Evolutionary conservation across 352 stramenopile species (phyloP).

Genomic region (Pythium apleroticum): DNA sequence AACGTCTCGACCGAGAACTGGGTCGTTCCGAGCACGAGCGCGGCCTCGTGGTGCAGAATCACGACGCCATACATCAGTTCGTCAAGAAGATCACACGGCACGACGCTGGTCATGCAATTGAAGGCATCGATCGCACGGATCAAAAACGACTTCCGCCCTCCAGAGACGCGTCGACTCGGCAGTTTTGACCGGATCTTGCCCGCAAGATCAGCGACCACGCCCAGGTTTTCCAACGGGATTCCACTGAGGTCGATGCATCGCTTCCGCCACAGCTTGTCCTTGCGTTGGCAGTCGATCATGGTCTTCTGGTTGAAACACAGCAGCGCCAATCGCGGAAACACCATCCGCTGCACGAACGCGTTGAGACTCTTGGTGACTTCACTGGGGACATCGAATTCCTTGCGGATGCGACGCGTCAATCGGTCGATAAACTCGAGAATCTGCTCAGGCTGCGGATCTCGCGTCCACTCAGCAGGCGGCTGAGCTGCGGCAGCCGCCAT

Average conservation of each 20-base stretch:
- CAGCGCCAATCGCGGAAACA: slow-evolving; percentile 70
- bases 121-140: slow-evolving; percentile 78
- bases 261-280: slow-evolving; percentile 84
- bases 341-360: slow-evolving; percentile 71
- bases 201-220: slow-evolving; percentile 51
- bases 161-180: slow-evolving; percentile 43
- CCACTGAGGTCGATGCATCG: slow-evolving; percentile 61
- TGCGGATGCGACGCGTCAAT: slow-evolving; percentile 63
- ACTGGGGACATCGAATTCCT: slow-evolving; percentile 65
- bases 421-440: slow-evolving; percentile 77
- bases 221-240: slow-evolving; percentile 68
- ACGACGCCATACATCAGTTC: slow-evolving; percentile 86
- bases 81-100: slow-evolving; percentile 82
- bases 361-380: slow-evolving; percentile 83
- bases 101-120: slow-evolving; percentile 71
- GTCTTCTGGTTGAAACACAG: slow-evolving; percentile 76
- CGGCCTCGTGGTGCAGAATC: slow-evolving; percentile 82
- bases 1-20: slow-evolving; percentile 88
- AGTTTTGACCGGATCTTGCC: slow-evolving; percentile 57
- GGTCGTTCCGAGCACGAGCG: slow-evolving; percentile 82
- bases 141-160: slow-evolving; percentile 42
- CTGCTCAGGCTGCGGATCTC: slow-evolving; percentile 65
- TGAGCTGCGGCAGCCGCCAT: slow-evolving; percentile 13
- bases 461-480: slow-evolving; percentile 50
- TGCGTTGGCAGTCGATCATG: slow-evolving; percentile 71